A percentile compares a stretch with the other conserved stretches of the same genome.
Evolutionary conservation across 768 basidiomycete genomes (phyloP).

Genomic region (Naganishia friedmannii): DNA sequence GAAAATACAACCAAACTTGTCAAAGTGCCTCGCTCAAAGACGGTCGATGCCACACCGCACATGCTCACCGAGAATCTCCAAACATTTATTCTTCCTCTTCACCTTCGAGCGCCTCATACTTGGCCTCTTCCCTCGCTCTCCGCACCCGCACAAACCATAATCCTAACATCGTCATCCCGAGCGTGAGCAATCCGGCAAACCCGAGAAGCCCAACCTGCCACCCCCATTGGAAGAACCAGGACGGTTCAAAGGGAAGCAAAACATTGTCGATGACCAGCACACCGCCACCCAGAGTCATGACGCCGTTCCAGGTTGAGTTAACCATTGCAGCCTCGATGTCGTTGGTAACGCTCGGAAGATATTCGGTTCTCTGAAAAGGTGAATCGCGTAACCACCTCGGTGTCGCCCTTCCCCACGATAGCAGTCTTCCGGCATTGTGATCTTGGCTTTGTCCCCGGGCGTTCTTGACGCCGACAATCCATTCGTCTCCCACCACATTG

Average conservation of each 20-base stretch:
- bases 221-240: slow-evolving; percentile 61
- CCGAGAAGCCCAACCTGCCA: slow-evolving; percentile 55
- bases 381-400: slow-evolving; percentile 55
- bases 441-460: slow-evolving; percentile 53
- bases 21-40: background rate
- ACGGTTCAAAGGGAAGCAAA: slow-evolving; percentile 77
- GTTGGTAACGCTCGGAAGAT: slow-evolving; percentile 54
- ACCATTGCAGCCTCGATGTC: slow-evolving; percentile 22
- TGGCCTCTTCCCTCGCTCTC: slow-evolving; percentile 72
- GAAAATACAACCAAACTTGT: background rate
- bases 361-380: background rate
- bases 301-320: slow-evolving; percentile 18
- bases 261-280: slow-evolving; percentile 83
- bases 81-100: slow-evolving; percentile 45
- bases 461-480: slow-evolving; percentile 55
- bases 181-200: slow-evolving; percentile 57
- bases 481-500: slow-evolving; percentile 49
- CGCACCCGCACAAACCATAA: slow-evolving; percentile 61
- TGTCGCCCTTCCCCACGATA: slow-evolving; percentile 55
- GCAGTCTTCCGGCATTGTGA: slow-evolving; percentile 54
- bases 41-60: background rate
- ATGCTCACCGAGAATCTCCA: background rate
- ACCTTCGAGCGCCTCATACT: slow-evolving; percentile 85
- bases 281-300: slow-evolving; percentile 70
- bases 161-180: slow-evolving; percentile 64